Evolutionary conservation across 768 basidiomycete genomes (phyloP), one percentile per base, ranked within the genome.

Genomic region (Cantharellus cinnabarinus): DNA sequence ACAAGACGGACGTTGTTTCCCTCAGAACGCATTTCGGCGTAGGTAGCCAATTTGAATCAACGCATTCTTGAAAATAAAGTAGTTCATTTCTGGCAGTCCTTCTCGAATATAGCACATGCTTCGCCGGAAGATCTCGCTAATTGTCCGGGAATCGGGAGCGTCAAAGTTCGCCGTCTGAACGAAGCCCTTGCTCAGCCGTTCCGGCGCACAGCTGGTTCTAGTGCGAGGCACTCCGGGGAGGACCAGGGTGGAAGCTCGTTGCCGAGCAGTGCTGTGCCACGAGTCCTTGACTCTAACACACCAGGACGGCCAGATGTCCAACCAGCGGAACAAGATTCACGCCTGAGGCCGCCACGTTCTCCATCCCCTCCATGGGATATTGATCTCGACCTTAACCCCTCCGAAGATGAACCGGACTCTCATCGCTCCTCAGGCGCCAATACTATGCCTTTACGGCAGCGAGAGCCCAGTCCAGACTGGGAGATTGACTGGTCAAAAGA

Each of bases 1-100:
- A 98, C 71, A 95, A 94, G 74, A 98, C 94, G 2, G 95, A 99
- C 65, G 89, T 93, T 1, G 82, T 89, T 70, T 98, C 94, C 2
- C 73, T 99, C 48, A 79, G 87, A 29, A 83, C 83, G 2, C 84
- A 89, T n/a, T 83, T 93, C 64, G 93, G 91, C 41, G 94, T 97
- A 72, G 60, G 83, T 75, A 39, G 3, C n/a, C 20, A 41, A 35
- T 37, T 7, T 34, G 37, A 10, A 48, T 48, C 10, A 10, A 48
- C 29, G 2, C 37, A n/a, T 50, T 62, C 44, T 62, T 51, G 5
- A 37, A 48, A 39, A 42, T 57, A 44, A 48, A 48, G 10, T 37
- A 37, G 38, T 51, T 62, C n/a, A 54, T 59, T 2, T 10, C 2
- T 29, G 29, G 5, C 65, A 97, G 93, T 91, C 86, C 65, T 89